These are phyloP conservation scores for Aspergillus floridensis DNA, from an alignment of 2,329 filamentous ascomycete genomes.

Conservation along the genomic window DNA sequence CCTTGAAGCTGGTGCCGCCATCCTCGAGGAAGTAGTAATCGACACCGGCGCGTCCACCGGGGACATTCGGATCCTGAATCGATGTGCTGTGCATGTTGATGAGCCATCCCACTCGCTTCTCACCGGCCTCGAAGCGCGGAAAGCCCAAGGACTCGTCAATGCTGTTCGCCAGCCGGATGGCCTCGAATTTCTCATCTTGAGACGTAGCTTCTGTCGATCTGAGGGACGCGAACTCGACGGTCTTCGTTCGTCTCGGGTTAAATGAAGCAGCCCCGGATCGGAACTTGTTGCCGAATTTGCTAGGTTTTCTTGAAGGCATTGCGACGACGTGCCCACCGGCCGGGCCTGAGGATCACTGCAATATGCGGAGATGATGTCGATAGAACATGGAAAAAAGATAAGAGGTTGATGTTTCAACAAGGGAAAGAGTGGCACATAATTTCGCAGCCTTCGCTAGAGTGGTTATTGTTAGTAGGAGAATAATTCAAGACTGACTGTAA, in stretches of 20 bases:
- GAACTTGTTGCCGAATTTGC: constrained; percentile 63
- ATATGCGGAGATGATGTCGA: constrained; percentile 12
- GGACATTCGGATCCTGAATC: constrained; percentile 77
- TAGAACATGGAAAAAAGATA: constrained; percentile 25
- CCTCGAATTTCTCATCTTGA: constrained; percentile 88
- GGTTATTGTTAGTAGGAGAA: neutral
- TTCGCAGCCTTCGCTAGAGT: neutral
- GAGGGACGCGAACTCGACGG: constrained; percentile 72
- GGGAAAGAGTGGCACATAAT: constrained; percentile 12
- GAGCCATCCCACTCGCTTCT: constrained; percentile 85
- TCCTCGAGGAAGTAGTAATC: constrained; percentile 98
- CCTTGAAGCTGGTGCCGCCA: constrained; percentile 87
- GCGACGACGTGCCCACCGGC: constrained; percentile 27
- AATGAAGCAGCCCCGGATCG: constrained; percentile 43
- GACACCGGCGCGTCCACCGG: constrained; percentile 81
- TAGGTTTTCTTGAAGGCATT: constrained; percentile 54
- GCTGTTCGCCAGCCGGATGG: constrained; percentile 73
- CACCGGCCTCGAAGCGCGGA: constrained; percentile 81
- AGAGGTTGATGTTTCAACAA: constrained; percentile 5
- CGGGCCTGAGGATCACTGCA: constrained; percentile 24
- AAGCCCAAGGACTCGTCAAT: constrained; percentile 98
- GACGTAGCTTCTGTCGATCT: constrained; percentile 81
- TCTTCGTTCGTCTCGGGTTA: constrained; percentile 62
- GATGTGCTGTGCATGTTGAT: constrained; percentile 91
- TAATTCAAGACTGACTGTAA: neutral